Evolutionary conservation across 2,329 filamentous ascomycete genomes (phyloP).

Genomic region (Fusarium sp.): DNA sequence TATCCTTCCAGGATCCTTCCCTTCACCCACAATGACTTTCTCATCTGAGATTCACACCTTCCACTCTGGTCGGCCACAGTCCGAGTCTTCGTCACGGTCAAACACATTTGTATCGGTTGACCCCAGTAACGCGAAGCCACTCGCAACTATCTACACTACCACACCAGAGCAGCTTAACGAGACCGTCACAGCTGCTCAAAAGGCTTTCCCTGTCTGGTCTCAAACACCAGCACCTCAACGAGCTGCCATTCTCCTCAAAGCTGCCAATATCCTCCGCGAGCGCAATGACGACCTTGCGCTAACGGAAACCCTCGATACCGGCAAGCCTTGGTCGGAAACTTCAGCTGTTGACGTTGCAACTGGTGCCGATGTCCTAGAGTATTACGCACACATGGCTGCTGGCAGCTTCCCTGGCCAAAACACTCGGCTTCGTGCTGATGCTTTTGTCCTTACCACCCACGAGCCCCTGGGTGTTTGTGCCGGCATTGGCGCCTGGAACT

Average conservation of each 20-base stretch:
- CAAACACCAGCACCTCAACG: slow-evolving; percentile 79
- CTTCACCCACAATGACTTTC: slow-evolving; percentile 53
- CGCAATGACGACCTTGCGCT: slow-evolving; percentile 84
- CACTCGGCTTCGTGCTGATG: slow-evolving; percentile 78
- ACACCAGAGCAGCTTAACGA: slow-evolving; percentile 76
- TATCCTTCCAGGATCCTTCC: slow-evolving; percentile 12
- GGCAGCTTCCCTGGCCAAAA: slow-evolving; percentile 86
- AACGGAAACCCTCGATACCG: slow-evolving; percentile 86
- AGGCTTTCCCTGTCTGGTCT: slow-evolving; percentile 83
- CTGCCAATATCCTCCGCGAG: slow-evolving; percentile 78
- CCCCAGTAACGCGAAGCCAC: slow-evolving; percentile 76
- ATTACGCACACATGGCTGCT: slow-evolving; percentile 84
- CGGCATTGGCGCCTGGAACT: slow-evolving; percentile 93
- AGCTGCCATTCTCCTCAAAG: slow-evolving; percentile 81
- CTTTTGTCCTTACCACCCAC: slow-evolving; percentile 87
- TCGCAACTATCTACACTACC: slow-evolving; percentile 80
- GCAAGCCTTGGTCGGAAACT: slow-evolving; percentile 88
- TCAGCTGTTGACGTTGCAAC: slow-evolving; percentile 86
- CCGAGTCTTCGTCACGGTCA: slow-evolving; percentile 66
- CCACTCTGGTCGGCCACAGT: slow-evolving; percentile 78
- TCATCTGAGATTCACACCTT: slow-evolving; percentile 71
- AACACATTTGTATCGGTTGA: slow-evolving; percentile 79
- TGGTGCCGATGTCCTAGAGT: slow-evolving; percentile 87
- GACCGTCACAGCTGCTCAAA: slow-evolving; percentile 77
- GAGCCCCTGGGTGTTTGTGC: slow-evolving; percentile 86